Conservation (phyloP, 73 alveolate genomes). For the Paramecium primaurelia region DNA sequence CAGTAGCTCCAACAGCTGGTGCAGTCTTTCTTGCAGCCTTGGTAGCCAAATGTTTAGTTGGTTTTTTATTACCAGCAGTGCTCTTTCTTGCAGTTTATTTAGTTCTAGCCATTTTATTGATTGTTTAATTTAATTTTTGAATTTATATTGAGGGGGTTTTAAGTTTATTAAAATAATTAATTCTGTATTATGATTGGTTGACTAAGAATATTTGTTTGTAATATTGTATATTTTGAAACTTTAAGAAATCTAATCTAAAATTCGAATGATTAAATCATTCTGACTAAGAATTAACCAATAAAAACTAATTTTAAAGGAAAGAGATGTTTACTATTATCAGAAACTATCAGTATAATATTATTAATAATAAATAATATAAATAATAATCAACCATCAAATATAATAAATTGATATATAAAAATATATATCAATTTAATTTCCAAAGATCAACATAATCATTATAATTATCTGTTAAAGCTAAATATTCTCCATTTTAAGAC, state of each 20-base stretch:
- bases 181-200: slow-evolving; percentile 9
- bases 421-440: background rate
- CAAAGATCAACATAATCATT: background rate
- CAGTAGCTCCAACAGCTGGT: slow-evolving; percentile 64
- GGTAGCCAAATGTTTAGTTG: slow-evolving; percentile 85
- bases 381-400: background rate
- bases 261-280: background rate
- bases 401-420: background rate
- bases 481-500: background rate
- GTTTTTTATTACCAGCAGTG: slow-evolving; percentile 88
- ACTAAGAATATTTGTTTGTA: background rate
- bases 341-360: background rate
- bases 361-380: background rate
- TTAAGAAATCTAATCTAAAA: background rate
- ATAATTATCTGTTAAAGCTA: background rate
- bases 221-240: background rate
- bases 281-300: background rate
- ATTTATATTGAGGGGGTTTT: slow-evolving; percentile 9
- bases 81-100: slow-evolving; percentile 94
- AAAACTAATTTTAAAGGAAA: background rate
- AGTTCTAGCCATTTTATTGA: slow-evolving; percentile 86
- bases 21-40: slow-evolving; percentile 87
- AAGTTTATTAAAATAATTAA: background rate
- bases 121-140: background rate
- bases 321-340: background rate